Conservation (phyloP, 1,139 yeast species). For the Yarrowia galli region DNA sequence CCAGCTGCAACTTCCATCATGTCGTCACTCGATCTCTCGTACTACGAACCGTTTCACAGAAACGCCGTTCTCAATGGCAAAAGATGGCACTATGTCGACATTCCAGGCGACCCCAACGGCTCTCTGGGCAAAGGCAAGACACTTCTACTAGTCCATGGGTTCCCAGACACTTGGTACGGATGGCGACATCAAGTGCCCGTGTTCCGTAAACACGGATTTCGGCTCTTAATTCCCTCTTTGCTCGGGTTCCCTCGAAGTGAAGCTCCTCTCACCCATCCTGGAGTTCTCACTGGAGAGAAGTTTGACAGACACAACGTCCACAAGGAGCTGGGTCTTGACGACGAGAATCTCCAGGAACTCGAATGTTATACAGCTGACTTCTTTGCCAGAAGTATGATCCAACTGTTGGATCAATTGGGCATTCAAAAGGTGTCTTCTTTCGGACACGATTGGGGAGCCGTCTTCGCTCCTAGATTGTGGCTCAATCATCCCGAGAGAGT, state of each 20-base stretch:
- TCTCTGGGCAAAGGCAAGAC: constrained; percentile 10
- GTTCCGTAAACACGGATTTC: constrained; percentile 16
- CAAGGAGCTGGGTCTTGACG: constrained; percentile 19
- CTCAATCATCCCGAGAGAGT: constrained; percentile 27
- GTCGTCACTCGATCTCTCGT: constrained; percentile 4
- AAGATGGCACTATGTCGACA: constrained; percentile 38
- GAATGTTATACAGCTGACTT: constrained; percentile 24
- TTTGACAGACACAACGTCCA: constrained; percentile 11
- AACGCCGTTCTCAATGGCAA: constrained; percentile 34
- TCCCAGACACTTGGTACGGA: constrained; percentile 37
- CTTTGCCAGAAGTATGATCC: constrained; percentile 15
- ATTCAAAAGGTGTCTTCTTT: constrained; percentile 12
- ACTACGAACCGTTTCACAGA: constrained; percentile 35
- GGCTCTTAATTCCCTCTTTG: constrained; percentile 20
- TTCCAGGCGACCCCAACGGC: constrained; percentile 16
- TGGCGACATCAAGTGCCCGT: constrained; percentile 22
- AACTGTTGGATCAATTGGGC: constrained; percentile 19
- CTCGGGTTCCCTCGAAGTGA: constrained; percentile 35
- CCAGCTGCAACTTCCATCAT: not conserved
- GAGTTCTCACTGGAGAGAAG: not conserved
- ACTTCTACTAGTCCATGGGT: constrained; percentile 22
- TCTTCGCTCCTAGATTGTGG: constrained; percentile 18
- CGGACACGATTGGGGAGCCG: constrained; percentile 34
- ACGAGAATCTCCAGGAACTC: constrained; percentile 14
- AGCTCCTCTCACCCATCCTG: constrained; percentile 27